phyloP scores from a whole-genome alignment of 2,329 filamentous ascomycete species.

The Knufia fluminis region DNA sequence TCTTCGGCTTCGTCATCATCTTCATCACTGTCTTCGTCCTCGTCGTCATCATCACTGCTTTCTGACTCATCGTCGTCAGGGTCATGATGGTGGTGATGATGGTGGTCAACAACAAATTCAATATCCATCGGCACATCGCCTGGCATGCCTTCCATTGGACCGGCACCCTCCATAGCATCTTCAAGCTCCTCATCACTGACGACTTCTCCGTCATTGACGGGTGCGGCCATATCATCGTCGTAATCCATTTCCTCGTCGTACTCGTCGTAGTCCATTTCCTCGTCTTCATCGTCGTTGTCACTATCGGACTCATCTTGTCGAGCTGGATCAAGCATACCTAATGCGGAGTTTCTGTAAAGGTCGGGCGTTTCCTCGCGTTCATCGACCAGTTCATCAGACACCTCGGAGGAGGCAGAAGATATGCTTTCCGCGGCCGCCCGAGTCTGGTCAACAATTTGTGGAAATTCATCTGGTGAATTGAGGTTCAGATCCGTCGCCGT shows the following conservation, averaged over 20 bases:
- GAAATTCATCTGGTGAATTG: conserved; percentile 51
- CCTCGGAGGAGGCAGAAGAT: conserved; percentile 65
- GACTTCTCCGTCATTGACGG: conserved; percentile 70
- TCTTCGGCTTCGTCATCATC: conserved; percentile 52
- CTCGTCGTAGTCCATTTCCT: conserved; percentile 83
- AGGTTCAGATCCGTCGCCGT: conserved; percentile 81
- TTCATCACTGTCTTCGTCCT: conserved; percentile 44
- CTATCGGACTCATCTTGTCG: conserved; percentile 75
- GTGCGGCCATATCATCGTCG: conserved; percentile 60
- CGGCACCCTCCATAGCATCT: conserved; percentile 65
- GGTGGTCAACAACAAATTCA: conserved; percentile 75
- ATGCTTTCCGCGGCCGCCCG: conserved; percentile 79
- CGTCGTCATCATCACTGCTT: conserved; percentile 48
- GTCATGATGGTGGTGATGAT: conserved; percentile 51
- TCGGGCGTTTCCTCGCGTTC: conserved; percentile 92
- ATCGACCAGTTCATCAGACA: conserved; percentile 81
- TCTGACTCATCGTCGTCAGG: conserved; percentile 51
- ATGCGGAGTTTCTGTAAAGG: conserved; percentile 87
- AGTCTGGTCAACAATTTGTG: conserved; percentile 57
- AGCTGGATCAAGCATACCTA: conserved; percentile 85
- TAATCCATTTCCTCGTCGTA: conserved; percentile 89
- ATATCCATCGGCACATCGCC: conserved; percentile 60
- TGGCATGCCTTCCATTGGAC: conserved; percentile 55
- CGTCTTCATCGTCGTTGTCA: conserved; percentile 53
- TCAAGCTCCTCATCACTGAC: conserved; percentile 84